Evolutionary conservation across 1,284 basidiomycete species (phyloP).

Genomic region (Cutaneotrichosporon arboriforme): DNA sequence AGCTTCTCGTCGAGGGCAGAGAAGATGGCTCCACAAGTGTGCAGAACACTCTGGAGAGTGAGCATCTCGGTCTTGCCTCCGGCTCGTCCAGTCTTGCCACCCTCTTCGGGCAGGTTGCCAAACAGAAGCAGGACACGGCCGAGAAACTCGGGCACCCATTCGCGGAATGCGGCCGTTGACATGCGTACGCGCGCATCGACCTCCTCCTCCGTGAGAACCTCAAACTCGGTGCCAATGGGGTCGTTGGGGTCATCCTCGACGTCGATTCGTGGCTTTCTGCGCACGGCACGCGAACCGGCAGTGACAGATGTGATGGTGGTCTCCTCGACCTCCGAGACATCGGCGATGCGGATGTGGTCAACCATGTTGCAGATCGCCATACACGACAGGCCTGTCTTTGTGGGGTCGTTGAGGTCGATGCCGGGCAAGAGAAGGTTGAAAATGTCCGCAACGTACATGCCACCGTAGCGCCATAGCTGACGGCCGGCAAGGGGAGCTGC

Average conservation of each 20-base stretch:
- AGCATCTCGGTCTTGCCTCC: slow-evolving; percentile 48
- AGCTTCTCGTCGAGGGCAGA: slow-evolving; percentile 80
- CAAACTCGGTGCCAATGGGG: slow-evolving; percentile 34
- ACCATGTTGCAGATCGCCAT: slow-evolving; percentile 62
- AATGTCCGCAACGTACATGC: slow-evolving; percentile 81
- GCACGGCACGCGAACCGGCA: slow-evolving; percentile 28
- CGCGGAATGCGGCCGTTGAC: slow-evolving; percentile 48
- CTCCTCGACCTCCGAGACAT: slow-evolving; percentile 39
- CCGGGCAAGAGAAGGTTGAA: slow-evolving; percentile 80
- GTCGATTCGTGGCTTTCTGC: slow-evolving; percentile 18
- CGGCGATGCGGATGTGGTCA: slow-evolving; percentile 67
- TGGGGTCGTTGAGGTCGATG: slow-evolving; percentile 74
- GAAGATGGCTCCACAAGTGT: slow-evolving; percentile 60
- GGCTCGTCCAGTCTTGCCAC: slow-evolving; percentile 43
- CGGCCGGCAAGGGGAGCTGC: slow-evolving; percentile 73
- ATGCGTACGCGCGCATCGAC: slow-evolving; percentile 38
- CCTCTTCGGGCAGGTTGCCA: slow-evolving; percentile 85
- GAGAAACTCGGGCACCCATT: slow-evolving; percentile 87
- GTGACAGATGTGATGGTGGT: slow-evolving; percentile 7
- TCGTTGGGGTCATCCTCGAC: slow-evolving; percentile 43
- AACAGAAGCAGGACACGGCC: slow-evolving; percentile 79
- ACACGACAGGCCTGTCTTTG: slow-evolving; percentile 61
- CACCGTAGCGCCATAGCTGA: slow-evolving; percentile 66
- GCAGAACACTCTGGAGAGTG: slow-evolving; percentile 34
- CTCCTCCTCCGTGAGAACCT: slow-evolving; percentile 36